These are phyloP conservation scores for Psilocybe mexicana DNA, from an alignment of 1,284 basidiomycete genomes.

Conservation along the genomic window DNA sequence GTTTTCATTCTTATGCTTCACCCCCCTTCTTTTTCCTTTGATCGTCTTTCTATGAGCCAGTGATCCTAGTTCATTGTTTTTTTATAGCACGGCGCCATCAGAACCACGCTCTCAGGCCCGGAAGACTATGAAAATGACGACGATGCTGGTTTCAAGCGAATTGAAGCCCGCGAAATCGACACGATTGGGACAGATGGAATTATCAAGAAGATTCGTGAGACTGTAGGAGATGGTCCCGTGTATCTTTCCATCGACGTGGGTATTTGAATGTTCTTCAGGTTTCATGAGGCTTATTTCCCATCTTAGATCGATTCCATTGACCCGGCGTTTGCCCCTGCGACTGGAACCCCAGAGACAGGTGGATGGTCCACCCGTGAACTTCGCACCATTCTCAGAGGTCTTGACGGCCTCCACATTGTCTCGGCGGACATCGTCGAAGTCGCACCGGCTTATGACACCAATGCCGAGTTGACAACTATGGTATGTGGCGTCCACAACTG, in stretches of 20 bases:
- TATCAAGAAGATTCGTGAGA: slow-evolving; percentile 69
- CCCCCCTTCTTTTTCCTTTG: slow-evolving; percentile 25
- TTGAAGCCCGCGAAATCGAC: slow-evolving; percentile 78
- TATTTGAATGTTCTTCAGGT: slow-evolving; percentile 8
- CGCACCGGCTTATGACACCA: slow-evolving; percentile 78
- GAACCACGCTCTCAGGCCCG: slow-evolving; percentile 72
- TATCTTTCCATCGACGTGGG: slow-evolving; percentile 74
- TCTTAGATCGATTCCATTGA: slow-evolving; percentile 70
- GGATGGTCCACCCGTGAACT: slow-evolving; percentile 80
- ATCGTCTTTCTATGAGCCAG: slow-evolving; percentile 29
- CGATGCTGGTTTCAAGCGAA: slow-evolving; percentile 64
- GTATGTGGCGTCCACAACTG: slow-evolving; percentile 23
- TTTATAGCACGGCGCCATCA: slow-evolving; percentile 74
- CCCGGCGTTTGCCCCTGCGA: slow-evolving; percentile 78
- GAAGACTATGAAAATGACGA: slow-evolving; percentile 73
- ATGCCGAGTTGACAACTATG: slow-evolving; percentile 76
- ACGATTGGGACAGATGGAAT: slow-evolving; percentile 68
- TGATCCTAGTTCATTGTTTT: slow-evolving; percentile 73
- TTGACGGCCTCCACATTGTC: slow-evolving; percentile 72
- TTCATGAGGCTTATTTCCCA: slow-evolving; percentile 1
- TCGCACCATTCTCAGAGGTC: slow-evolving; percentile 69
- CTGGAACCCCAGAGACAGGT: slow-evolving; percentile 71
- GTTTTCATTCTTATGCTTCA: slow-evolving; percentile 28
- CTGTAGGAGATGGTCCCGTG: slow-evolving; percentile 66
- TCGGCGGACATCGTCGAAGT: slow-evolving; percentile 84